A percentile compares a stretch with the other conserved stretches of the same genome.
Conservation (phyloP, 2,329 filamentous ascomycete species). For the Sclerotinia spermophila region DNA sequence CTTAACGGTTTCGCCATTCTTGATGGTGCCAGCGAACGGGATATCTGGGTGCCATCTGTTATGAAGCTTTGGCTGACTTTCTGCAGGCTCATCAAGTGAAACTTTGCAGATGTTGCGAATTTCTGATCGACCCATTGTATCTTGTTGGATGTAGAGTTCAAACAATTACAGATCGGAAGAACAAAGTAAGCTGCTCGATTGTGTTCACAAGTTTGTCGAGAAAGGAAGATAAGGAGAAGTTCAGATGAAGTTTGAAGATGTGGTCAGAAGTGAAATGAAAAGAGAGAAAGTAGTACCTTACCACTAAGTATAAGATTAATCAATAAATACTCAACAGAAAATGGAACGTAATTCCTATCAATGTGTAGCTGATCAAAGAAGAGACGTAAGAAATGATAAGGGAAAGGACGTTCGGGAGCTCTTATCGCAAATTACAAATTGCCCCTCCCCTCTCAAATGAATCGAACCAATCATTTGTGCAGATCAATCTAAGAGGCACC, state of each 20-base stretch:
- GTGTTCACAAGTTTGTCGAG: not conserved
- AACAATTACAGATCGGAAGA: not conserved
- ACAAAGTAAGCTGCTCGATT: not conserved
- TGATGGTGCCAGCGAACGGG: conserved; percentile 68
- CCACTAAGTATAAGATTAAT: not conserved
- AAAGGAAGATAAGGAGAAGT: not conserved
- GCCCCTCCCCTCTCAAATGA: not conserved
- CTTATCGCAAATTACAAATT: conserved; percentile 11
- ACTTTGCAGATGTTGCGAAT: conserved; percentile 73
- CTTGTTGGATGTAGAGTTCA: not conserved
- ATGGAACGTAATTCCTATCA: not conserved
- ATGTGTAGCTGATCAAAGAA: not conserved
- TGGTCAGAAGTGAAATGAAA: not conserved
- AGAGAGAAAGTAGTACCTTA: not conserved
- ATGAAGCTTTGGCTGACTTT: conserved; percentile 66
- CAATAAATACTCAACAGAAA: not conserved
- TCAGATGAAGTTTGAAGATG: not conserved
- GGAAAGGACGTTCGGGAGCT: not conserved
- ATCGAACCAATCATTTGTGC: not conserved
- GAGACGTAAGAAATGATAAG: conserved; percentile 9
- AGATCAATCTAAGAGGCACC: not conserved
- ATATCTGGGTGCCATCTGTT: conserved; percentile 95
- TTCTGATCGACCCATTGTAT: conserved; percentile 46
- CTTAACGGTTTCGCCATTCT: conserved; percentile 83
- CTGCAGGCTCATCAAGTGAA: conserved; percentile 66